These are phyloP conservation scores for Agrocybe pediades DNA, from an alignment of 768 basidiomycete species.

Conservation along the genomic window DNA sequence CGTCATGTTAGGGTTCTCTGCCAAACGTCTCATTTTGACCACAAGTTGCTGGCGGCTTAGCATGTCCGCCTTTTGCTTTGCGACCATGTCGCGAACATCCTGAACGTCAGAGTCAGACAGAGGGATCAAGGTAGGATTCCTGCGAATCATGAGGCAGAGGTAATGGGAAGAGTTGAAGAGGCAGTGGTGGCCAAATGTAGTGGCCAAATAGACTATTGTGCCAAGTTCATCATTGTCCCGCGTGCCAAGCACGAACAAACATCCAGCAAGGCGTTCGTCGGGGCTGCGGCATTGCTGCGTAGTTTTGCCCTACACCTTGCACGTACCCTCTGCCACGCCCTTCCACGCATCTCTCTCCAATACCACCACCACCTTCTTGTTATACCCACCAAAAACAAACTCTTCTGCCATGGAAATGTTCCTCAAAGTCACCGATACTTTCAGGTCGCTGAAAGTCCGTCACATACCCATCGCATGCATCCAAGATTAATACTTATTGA, in stretches of 20 bases:
- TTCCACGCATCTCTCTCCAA: slow-evolving; percentile 14
- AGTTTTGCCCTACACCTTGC: slow-evolving; percentile 9
- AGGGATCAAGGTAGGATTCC: slow-evolving; percentile 73
- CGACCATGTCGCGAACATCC: slow-evolving; percentile 67
- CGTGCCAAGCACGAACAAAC: slow-evolving; percentile 18
- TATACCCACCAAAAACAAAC: slow-evolving; percentile 10
- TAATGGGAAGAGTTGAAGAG: slow-evolving; percentile 9
- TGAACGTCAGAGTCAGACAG: slow-evolving; percentile 81
- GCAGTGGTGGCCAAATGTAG: background rate
- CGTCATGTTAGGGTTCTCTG: slow-evolving; percentile 36
- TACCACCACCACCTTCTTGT: slow-evolving; percentile 14
- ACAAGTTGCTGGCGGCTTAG: slow-evolving; percentile 42
- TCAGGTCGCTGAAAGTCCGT: slow-evolving; percentile 73
- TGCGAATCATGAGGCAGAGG: slow-evolving; percentile 61
- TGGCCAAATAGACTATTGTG: background rate
- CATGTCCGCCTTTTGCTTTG: slow-evolving; percentile 46
- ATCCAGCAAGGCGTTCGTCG: slow-evolving; percentile 13
- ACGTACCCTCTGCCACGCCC: slow-evolving; percentile 16
- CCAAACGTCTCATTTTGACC: slow-evolving; percentile 45
- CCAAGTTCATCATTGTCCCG: background rate
- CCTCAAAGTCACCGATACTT: slow-evolving; percentile 63
- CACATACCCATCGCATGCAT: background rate
- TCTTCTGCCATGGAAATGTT: slow-evolving; percentile 59
- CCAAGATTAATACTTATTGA: background rate
- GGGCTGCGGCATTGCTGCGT: slow-evolving; percentile 22